A percentile compares a stretch with the other conserved stretches of the same genome.
Conservation (phyloP, 345 rosid genomes). For the Sonneratia caseolaris region DNA sequence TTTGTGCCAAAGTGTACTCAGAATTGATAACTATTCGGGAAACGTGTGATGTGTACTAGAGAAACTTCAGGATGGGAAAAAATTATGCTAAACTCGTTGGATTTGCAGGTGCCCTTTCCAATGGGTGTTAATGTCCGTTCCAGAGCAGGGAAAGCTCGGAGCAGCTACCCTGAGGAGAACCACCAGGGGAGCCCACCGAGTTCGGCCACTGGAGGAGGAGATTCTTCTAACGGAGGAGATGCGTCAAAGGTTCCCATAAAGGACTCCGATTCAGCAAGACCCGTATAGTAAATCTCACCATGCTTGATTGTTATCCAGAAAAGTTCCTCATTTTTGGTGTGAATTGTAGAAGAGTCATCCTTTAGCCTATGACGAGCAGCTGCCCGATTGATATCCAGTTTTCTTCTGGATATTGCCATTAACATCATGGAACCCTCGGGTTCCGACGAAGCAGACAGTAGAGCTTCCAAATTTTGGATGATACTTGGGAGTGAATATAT, state of each 20-base stretch:
- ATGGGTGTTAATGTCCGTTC: constrained; percentile 44
- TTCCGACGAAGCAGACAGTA: constrained; percentile 10
- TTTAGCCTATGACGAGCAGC: neutral
- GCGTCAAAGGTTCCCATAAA: constrained; percentile 23
- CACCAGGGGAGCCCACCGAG: constrained; percentile 21
- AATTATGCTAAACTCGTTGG: neutral
- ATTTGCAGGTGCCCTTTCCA: constrained; percentile 61
- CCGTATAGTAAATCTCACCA: constrained; percentile 3
- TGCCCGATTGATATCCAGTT: neutral
- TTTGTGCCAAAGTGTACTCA: neutral
- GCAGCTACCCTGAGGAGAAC: constrained; percentile 20
- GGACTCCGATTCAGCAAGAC: constrained; percentile 26
- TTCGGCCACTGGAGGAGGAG: constrained; percentile 23
- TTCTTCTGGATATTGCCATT: neutral
- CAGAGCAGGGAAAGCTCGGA: constrained; percentile 35
- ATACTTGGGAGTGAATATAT: constrained; percentile 6
- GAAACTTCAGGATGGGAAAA: neutral
- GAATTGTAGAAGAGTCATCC: neutral
- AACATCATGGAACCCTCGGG: neutral
- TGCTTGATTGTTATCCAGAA: neutral
- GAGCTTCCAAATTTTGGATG: constrained; percentile 42
- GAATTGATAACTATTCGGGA: neutral
- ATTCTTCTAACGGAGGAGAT: constrained; percentile 18
- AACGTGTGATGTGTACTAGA: neutral
- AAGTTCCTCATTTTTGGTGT: neutral